Percentiles rank a stretch among this genome's conserved stretches.
Conservation (phyloP, 2,329 filamentous ascomycete species). For the Metarhizium sp. region DNA sequence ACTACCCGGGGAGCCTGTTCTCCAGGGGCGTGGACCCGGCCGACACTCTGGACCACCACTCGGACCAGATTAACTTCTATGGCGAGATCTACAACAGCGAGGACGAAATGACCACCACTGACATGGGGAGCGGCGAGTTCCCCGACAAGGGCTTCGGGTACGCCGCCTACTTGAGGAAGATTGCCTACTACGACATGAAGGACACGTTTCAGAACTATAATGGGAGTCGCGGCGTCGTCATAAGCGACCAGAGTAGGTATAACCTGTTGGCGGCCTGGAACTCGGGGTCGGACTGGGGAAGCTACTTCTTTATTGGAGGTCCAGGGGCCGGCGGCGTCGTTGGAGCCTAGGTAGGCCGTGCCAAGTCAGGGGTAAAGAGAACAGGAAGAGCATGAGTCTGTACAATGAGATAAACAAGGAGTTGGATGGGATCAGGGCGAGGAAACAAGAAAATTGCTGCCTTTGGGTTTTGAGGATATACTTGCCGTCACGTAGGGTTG, state of each 20-base stretch:
- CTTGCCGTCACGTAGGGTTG: not conserved
- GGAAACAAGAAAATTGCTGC: too few species aligned
- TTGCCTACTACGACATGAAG: conserved; percentile 8
- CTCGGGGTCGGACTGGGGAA: conserved; percentile 10
- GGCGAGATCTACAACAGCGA: conserved; percentile 14
- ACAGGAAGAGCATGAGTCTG: too few species aligned
- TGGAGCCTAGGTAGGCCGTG: conserved; percentile 5
- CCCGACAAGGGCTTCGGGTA: conserved; percentile 9
- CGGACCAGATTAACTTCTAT: conserved; percentile 10
- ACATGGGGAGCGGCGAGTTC: conserved; percentile 15
- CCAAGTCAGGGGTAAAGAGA: too few species aligned
- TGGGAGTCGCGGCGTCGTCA: conserved; percentile 1
- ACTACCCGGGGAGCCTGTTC: conserved; percentile 12
- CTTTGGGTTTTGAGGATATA: not conserved
- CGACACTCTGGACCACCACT: conserved; percentile 7
- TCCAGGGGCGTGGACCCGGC: conserved; percentile 2
- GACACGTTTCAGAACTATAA: conserved; percentile 5
- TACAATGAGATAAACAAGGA: too few species aligned
- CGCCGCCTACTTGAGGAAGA: conserved; percentile 11
- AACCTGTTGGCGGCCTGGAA: conserved; percentile 7
- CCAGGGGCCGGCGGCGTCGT: conserved; percentile 12
- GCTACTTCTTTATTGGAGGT: conserved; percentile 11
- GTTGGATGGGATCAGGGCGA: too few species aligned
- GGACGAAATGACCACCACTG: conserved; percentile 8
- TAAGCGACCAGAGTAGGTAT: conserved; percentile 10